Percentiles rank a stretch among this genome's conserved stretches.
Conservation (phyloP, 805 yeast genomes). For the Yarrowia osloensis region DNA sequence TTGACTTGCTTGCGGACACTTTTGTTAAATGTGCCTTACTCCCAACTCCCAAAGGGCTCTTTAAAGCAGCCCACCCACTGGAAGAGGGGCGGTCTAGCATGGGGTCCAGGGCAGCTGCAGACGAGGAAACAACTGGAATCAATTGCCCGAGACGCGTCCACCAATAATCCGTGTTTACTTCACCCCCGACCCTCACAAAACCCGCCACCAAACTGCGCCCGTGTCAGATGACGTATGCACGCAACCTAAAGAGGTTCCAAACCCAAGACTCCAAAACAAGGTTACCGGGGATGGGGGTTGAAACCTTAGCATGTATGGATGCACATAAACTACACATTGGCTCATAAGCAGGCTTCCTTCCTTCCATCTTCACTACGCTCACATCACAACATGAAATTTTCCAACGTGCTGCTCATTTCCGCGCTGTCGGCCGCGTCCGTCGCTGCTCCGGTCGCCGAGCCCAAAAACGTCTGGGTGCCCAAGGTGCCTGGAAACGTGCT, state of each 20-base stretch:
- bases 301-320: background rate
- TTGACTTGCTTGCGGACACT: background rate
- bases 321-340: background rate
- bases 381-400: constrained; percentile 19
- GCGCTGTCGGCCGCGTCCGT: constrained; percentile 16
- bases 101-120: no score
- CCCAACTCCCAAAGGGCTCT: no score
- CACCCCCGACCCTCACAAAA: no score
- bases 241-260: background rate
- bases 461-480: constrained; percentile 23
- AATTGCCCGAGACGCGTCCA: no score
- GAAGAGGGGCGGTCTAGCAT: no score
- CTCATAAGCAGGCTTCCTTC: background rate
- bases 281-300: constrained; percentile 17
- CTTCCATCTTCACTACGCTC: no score
- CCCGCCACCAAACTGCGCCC: background rate
- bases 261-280: background rate
- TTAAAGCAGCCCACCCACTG: no score
- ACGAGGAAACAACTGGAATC: no score
- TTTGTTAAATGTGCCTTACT: no score
- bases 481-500: background rate
- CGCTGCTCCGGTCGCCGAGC: constrained; percentile 5
- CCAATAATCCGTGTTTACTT: no score
- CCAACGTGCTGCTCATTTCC: constrained; percentile 4
- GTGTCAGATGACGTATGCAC: constrained; percentile 6